These are phyloP conservation scores for Aspergillus sp. DNA, from an alignment of 2,329 filamentous ascomycete species.

Conservation along the genomic window DNA sequence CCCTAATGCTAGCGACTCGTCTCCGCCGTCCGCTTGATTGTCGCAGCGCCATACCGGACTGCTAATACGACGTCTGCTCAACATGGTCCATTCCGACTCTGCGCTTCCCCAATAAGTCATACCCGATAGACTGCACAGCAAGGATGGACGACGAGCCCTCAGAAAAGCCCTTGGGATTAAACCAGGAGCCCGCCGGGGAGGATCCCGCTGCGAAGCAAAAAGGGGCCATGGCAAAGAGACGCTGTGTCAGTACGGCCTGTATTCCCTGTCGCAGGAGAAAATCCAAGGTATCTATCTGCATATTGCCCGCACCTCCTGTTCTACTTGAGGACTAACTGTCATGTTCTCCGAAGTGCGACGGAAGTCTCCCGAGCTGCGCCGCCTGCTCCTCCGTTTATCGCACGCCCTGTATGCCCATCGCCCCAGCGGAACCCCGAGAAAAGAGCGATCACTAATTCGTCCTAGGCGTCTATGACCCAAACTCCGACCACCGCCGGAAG, in stretches of 20 bases:
- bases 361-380: constrained; percentile 80
- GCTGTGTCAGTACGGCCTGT: constrained; percentile 77
- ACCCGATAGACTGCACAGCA: constrained; percentile 16
- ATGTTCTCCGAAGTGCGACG: constrained; percentile 58
- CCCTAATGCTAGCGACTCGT: neutral
- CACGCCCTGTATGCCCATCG: constrained; percentile 27
- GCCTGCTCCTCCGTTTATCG: constrained; percentile 90
- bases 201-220: constrained; percentile 15
- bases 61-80: constrained; percentile 7
- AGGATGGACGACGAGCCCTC: constrained; percentile 14
- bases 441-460: constrained; percentile 5
- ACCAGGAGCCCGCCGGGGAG: constrained; percentile 9
- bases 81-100: constrained; percentile 12
- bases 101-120: constrained; percentile 13
- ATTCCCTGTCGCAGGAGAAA: constrained; percentile 71
- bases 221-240: constrained; percentile 47
- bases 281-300: constrained; percentile 47
- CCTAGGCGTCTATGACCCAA: constrained; percentile 88
- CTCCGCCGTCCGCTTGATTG: neutral
- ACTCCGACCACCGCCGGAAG: constrained; percentile 90
- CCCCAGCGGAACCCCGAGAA: neutral
- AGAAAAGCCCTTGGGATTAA: constrained; percentile 9
- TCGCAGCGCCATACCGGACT: neutral
- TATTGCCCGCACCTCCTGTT: constrained; percentile 1
- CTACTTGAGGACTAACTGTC: constrained; percentile 1